Base-by-base conservation (phyloP, 345 rosid genomes). In the Linum trigynum region DNA sequence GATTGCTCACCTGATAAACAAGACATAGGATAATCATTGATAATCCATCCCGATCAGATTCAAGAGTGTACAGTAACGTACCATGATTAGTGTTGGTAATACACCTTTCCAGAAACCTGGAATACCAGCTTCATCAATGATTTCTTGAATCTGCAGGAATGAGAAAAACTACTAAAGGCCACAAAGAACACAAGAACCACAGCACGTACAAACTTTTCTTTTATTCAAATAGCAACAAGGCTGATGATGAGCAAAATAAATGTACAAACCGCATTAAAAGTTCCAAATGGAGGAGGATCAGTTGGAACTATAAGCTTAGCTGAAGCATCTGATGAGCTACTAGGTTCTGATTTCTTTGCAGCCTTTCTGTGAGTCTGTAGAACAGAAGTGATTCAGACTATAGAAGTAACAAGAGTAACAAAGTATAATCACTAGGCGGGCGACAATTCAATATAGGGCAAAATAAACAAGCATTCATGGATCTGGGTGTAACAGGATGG, bases 41-140 rank as follows among this genome's bases (percentile, higher is more conserved):
- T 51, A 69, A 68, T 48, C 63, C 60, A 68, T 48, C 63, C 60
- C 57, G 48, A 56, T 39, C 74, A 76, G 58, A 60, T n/a, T 62
- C n/a, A 57, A 69, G 38, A 74, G 77, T 66, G 59, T 72, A 72
- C 71, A 74, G 48, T 67, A 40, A 75, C 85, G 0, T 84, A 94
- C 99, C 99, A 94, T 94, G 75, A 91, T 87, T 74, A 91, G 76
- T 68, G 97, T 87, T 51, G 96, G 99, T 55, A 91, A 74, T 69
- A 88, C 91, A 81, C 97, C 99, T 81, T 78, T 87, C 99, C 97
- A 94, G 69, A 94, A 94, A 65, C 97, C 99, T 74, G 74, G 74
- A 57, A 91, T 40, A 68, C 99, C 96, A 76, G 87, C 89, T 84
- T 94, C 97, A 57, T 50, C 86, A 17, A 86, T 86, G 67, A 94